Base-by-base conservation (phyloP, 495 filamentous ascomycete genomes). In the Hyaloscypha bicolor region DNA sequence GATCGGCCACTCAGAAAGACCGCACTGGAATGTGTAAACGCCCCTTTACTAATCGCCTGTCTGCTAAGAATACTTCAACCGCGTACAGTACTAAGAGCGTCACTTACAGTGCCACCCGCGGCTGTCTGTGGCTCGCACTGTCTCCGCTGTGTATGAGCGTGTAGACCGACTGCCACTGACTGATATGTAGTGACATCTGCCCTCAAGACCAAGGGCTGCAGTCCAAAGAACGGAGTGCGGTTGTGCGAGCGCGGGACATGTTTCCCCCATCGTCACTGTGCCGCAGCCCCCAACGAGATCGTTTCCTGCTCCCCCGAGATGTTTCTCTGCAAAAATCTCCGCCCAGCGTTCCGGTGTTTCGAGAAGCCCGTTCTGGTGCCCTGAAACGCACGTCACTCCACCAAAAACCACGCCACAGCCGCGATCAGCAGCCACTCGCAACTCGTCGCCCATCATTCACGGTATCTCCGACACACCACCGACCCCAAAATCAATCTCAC, bases 341-440 rank as follows among this genome's bases (percentile, higher is more conserved):
- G 35, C 12, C 35, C 35, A 37, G 35, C 35, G 35, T 6, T 6
- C 35, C 42, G 42, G 59, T 21, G 59, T 61, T 61, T 61, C 59
- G 59, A 45, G 59, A 45, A 29, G n/a, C 59, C 51, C 21, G 0
- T 45, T 45, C 37, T 14, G 37, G 59, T 3, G 31, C n/a, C 59
- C 37, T 61, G 59, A 61, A 61, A 61, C 59, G 37, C 33, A 32
- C 58, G 31, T n/a, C 31, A 21, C 14, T 16, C 55, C n/a, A 16
- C 12, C 12, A 29, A 31, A 2, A 2, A 33, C 25, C 25, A 21
- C 59, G 59, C 59, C 59, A 61, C 59, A 61, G 37, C 59, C 59
- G 59, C 35, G 35, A 48, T 42, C n/a, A 25, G 14, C 37, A 45
- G 21, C 59, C 22, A 33, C 37, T 48, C 11, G 42, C 42, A 48